phyloP scores from a whole-genome alignment of 2,329 filamentous ascomycete species.

The Penicillium corylophilum region DNA sequence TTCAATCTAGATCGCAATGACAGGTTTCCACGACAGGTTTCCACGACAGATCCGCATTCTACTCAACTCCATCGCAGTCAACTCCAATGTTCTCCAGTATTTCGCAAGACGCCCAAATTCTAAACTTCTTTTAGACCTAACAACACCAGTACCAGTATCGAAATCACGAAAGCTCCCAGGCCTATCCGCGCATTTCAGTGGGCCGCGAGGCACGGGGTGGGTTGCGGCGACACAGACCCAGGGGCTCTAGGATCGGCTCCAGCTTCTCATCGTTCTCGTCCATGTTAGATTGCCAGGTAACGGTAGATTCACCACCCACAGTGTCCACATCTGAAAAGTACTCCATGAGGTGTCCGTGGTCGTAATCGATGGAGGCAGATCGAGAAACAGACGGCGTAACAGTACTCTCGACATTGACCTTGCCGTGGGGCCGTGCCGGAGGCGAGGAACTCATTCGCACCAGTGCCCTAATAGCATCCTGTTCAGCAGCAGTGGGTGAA shows the following conservation, averaged over 20 bases:
- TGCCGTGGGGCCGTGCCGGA: neutral
- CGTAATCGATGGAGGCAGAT: neutral
- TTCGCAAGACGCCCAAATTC: neutral
- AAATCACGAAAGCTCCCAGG: constrained; percentile 5
- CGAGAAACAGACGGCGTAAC: neutral
- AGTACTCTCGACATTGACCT: neutral
- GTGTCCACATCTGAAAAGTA: neutral
- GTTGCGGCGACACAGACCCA: neutral
- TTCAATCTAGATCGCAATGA: neutral
- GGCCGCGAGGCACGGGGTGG: neutral
- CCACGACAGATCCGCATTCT: no score
- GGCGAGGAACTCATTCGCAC: neutral
- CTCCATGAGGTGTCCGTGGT: neutral
- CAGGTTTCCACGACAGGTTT: neutral
- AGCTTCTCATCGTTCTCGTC: neutral
- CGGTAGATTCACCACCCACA: neutral
- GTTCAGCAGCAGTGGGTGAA: neutral
- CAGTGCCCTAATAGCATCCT: neutral
- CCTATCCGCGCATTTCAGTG: neutral
- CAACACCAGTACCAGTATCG: constrained; percentile 12
- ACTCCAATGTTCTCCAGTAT: neutral
- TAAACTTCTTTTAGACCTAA: neutral
- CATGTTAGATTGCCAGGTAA: neutral
- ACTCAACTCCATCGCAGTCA: neutral
- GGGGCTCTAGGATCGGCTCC: neutral